Evolutionary conservation across 2,329 filamentous ascomycete species (phyloP).

Genomic region (Zopfia rhizophila): DNA sequence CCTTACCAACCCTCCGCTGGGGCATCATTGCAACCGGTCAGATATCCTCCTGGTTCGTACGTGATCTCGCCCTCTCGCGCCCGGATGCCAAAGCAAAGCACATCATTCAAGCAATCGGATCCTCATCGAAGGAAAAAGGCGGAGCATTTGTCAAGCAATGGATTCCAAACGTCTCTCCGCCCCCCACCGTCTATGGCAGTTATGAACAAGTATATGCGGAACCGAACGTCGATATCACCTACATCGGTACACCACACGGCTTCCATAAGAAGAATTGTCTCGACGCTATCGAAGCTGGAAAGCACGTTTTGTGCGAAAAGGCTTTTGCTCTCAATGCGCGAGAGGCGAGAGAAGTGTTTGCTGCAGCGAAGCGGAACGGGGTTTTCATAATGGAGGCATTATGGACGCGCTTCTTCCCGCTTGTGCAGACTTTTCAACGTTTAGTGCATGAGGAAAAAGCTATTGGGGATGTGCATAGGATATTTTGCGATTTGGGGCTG

Average conservation of each 20-base stretch:
- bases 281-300: slow-evolving; percentile 79
- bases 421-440: slow-evolving; percentile 77
- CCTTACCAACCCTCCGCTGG: too few relatives aligned
- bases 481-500: slow-evolving; percentile 64
- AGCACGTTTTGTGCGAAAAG: slow-evolving; percentile 88
- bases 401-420: slow-evolving; percentile 85
- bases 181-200: slow-evolving; percentile 75
- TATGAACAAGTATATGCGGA: slow-evolving; percentile 82
- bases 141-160: slow-evolving; percentile 17
- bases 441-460: slow-evolving; percentile 61
- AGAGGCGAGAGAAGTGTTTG: slow-evolving; percentile 76
- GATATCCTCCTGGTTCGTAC: slow-evolving; percentile 20
- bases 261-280: slow-evolving; percentile 89
- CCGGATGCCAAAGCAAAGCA: slow-evolving; percentile 23
- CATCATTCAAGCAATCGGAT: slow-evolving; percentile 26
- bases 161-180: slow-evolving; percentile 51
- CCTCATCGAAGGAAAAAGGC: slow-evolving; percentile 25
- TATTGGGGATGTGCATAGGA: slow-evolving; percentile 63
- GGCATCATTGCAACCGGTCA: slow-evolving; percentile 13
- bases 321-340: slow-evolving; percentile 81
- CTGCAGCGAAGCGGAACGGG: slow-evolving; percentile 72
- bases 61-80: slow-evolving; percentile 16
- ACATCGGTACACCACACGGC: slow-evolving; percentile 86
- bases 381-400: slow-evolving; percentile 65
- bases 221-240: slow-evolving; percentile 80